Evolutionary conservation across 2,329 filamentous ascomycete genomes (phyloP).

Genomic region (Colletotrichum chrysophilum): DNA sequence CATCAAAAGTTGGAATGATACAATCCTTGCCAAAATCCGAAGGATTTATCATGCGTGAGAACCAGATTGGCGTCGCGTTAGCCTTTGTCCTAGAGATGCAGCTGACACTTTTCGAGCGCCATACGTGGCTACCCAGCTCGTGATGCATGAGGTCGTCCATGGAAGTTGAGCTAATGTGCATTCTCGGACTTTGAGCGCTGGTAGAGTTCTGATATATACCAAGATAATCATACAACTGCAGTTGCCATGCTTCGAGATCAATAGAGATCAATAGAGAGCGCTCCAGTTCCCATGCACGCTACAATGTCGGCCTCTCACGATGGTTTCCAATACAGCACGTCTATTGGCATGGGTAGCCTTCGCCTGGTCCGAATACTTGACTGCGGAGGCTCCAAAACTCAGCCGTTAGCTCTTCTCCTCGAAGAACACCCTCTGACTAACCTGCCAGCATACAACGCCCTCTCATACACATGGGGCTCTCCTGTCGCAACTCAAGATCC

Average conservation of each 20-base stretch:
- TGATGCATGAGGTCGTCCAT: not conserved
- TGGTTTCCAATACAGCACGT: not conserved
- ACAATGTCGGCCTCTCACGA: not conserved
- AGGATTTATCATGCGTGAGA: constrained; percentile 4
- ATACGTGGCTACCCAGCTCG: not conserved
- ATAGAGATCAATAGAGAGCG: not conserved
- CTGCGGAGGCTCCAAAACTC: not conserved
- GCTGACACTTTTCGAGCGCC: not conserved
- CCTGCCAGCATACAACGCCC: not conserved
- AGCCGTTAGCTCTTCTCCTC: not conserved
- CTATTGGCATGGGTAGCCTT: not conserved
- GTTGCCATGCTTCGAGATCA: not conserved
- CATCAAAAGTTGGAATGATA: not conserved
- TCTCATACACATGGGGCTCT: constrained; percentile 12
- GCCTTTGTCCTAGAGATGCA: not conserved
- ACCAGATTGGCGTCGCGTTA: not conserved
- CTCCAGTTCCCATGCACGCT: not conserved
- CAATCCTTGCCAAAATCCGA: not conserved
- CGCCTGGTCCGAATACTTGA: not conserved
- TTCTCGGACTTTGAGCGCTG: not conserved
- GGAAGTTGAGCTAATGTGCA: not conserved
- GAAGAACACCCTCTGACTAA: not conserved
- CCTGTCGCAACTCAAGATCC: not conserved
- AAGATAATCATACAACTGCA: not conserved
- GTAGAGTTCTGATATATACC: not conserved